Evolutionary conservation across 2,329 filamentous ascomycete species (phyloP), one percentile per base, ranked within the genome.

Genomic region (Dryadomyces quercus-mongolicae): DNA sequence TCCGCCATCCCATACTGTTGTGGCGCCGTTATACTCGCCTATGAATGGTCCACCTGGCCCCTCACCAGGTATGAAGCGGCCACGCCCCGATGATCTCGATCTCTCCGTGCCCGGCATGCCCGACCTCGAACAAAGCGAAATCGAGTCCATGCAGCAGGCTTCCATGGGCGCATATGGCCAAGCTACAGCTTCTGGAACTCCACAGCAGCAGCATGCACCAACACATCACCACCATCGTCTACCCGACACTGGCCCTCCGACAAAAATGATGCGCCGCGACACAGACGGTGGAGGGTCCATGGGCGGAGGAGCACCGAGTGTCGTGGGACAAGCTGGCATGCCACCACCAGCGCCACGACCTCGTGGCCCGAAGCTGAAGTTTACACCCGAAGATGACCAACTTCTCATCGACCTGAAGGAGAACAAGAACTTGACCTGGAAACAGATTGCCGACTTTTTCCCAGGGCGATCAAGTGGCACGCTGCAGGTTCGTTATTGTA

Each of bases 371-470:
- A 96, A 95, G 71, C 76, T 95, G 61, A 95, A 95, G 69, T 96
- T 96, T 65, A 95, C 90, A 1, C 83, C 88, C 10, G 90, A 95
- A 67, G 91, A 96, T 66, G 91, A 96, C 68, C 84, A 87, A 61
- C 73, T 95, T 49, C 75, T 96, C 53, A 84, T 95, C 55, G 88
- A 95, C 65, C 74, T 96, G 58, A 96, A 96, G 68, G 91, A 96
- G 70, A 91, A 93, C 64, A 94, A 93, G 69, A 91, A 88, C 65
- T 74, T 96, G 65, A 95, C 91, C 5, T 96, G 91, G 91, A 95
- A 95, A 71, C 91, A 96, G 74, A 96, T 96, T 64, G 88, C 90
- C 55, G 91, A 95, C 65, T 95, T 95, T 70, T 96, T 96, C 62
- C 91, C 91, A 0, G 91, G 90, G 1, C 78, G 91, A 55, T 93